Conservation (phyloP, 805 yeast species). For the Yamadazyma sp. region DNA sequence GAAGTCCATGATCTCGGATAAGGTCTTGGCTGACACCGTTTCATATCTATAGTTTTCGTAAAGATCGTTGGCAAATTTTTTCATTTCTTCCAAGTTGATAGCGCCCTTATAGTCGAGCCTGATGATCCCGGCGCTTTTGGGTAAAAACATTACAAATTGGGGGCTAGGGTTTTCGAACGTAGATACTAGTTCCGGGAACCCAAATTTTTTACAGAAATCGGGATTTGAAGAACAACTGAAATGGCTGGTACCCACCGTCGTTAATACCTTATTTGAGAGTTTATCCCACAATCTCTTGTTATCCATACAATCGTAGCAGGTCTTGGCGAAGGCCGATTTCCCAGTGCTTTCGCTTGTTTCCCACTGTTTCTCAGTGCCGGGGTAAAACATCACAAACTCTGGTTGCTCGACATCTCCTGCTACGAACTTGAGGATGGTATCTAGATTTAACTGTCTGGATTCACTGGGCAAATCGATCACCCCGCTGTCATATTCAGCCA, state of each 20-base stretch:
- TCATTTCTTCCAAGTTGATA: conserved; percentile 31
- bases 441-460: conserved; percentile 40
- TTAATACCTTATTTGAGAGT: conserved; percentile 48
- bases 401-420: conserved; percentile 54
- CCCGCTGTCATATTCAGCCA: conserved; percentile 42
- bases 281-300: conserved; percentile 59
- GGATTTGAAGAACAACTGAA: conserved; percentile 57
- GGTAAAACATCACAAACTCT: conserved; percentile 64
- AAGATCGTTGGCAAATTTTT: conserved; percentile 48
- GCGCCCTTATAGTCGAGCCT: conserved; percentile 46
- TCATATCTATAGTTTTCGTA: conserved; percentile 46
- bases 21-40: conserved; percentile 25
- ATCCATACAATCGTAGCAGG: conserved; percentile 51
- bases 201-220: conserved; percentile 53
- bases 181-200: conserved; percentile 34
- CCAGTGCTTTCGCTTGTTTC: conserved; percentile 28
- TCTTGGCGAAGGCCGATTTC: conserved; percentile 33
- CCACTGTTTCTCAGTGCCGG: conserved; percentile 47
- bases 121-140: conserved; percentile 47
- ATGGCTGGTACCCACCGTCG: conserved; percentile 48
- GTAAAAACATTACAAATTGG: conserved; percentile 51
- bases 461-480: conserved; percentile 39
- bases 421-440: conserved; percentile 46
- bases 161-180: conserved; percentile 29
- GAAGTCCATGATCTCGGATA: conserved; percentile 32